These are phyloP conservation scores for Rhodotorula kratochvilovae DNA, from an alignment of 768 basidiomycete species.

Conservation along the genomic window DNA sequence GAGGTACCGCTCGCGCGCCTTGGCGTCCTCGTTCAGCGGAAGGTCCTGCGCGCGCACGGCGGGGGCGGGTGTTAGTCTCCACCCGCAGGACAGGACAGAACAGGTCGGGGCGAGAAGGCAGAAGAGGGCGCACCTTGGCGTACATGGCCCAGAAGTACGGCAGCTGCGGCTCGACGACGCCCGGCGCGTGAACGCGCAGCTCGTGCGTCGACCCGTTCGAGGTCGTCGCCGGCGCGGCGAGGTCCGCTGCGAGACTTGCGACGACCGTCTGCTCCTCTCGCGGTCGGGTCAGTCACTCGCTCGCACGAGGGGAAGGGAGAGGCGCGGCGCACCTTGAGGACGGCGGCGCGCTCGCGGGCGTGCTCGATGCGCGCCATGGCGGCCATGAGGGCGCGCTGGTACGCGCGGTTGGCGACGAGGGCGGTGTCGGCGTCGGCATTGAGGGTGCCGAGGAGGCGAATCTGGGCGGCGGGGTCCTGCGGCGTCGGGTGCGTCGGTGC, in stretches of 20 bases:
- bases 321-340: slow-evolving; percentile 6
- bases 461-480: not conserved
- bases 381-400: slow-evolving; percentile 5
- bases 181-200: slow-evolving; percentile 3
- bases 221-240: not conserved
- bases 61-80: not conserved
- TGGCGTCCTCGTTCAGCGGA: slow-evolving; percentile 23
- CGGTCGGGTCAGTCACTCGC: no score
- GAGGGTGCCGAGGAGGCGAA: slow-evolving; percentile 5
- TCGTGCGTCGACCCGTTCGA: no score
- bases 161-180: not conserved
- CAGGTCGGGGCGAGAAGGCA: no score
- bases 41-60: slow-evolving; percentile 13
- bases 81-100: no score
- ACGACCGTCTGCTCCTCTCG: not conserved
- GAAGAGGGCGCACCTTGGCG: slow-evolving; percentile 12
- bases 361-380: slow-evolving; percentile 13
- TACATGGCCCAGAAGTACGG: slow-evolving; percentile 36
- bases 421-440: slow-evolving; percentile 16
- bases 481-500: not conserved
- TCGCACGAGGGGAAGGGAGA: not conserved
- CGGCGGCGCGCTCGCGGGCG: slow-evolving; percentile 7
- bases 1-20: slow-evolving; percentile 24
- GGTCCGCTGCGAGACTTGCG: not conserved
- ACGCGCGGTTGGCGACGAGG: slow-evolving; percentile 15